A percentile compares a stretch with the other conserved stretches of the same genome.
Evolutionary conservation across 495 filamentous ascomycete genomes (phyloP).

Genomic region (Cairneyella variabilis): DNA sequence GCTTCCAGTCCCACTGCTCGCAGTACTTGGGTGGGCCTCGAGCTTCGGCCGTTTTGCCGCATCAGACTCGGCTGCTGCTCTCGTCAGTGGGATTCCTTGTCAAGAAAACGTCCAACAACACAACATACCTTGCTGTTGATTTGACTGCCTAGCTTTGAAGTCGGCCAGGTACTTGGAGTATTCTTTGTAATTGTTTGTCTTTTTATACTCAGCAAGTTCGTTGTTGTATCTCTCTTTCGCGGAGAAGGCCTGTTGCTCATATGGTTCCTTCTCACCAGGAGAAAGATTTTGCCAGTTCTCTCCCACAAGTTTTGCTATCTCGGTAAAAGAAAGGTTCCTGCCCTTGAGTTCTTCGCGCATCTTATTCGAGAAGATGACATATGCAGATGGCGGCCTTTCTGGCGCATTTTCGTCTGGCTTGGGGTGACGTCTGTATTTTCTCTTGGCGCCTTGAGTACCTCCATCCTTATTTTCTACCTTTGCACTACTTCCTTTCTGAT

Average conservation of each 20-base stretch:
- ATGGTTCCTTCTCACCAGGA: slow-evolving; percentile 62
- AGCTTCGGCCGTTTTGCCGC: slow-evolving; percentile 27
- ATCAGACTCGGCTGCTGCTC: slow-evolving; percentile 18
- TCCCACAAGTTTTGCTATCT: slow-evolving; percentile 77
- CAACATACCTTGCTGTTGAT: slow-evolving; percentile 35
- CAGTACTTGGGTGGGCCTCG: slow-evolving; percentile 17
- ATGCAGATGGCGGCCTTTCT: slow-evolving; percentile 72
- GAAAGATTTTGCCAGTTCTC: slow-evolving; percentile 73
- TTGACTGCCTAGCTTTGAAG: slow-evolving; percentile 63
- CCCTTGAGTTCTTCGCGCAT: slow-evolving; percentile 71
- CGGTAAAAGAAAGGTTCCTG: slow-evolving; percentile 70
- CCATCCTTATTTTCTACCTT: slow-evolving; percentile 35
- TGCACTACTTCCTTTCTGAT: slow-evolving; percentile 21
- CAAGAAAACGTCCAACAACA: too few relatives aligned
- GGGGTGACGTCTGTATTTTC: slow-evolving; percentile 75
- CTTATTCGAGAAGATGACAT: slow-evolving; percentile 80
- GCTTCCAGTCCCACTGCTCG: slow-evolving; percentile 19
- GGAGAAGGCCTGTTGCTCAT: slow-evolving; percentile 60
- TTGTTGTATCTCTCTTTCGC: slow-evolving; percentile 69
- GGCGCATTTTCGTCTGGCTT: slow-evolving; percentile 79
- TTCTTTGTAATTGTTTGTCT: slow-evolving; percentile 55
- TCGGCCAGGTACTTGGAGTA: slow-evolving; percentile 67
- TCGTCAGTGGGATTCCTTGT: neutral
- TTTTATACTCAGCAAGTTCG: slow-evolving; percentile 68
- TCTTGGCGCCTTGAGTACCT: slow-evolving; percentile 44